Base-by-base conservation (phyloP, 164 flowering plant genomes). In the Umbilicus rupestris region DNA sequence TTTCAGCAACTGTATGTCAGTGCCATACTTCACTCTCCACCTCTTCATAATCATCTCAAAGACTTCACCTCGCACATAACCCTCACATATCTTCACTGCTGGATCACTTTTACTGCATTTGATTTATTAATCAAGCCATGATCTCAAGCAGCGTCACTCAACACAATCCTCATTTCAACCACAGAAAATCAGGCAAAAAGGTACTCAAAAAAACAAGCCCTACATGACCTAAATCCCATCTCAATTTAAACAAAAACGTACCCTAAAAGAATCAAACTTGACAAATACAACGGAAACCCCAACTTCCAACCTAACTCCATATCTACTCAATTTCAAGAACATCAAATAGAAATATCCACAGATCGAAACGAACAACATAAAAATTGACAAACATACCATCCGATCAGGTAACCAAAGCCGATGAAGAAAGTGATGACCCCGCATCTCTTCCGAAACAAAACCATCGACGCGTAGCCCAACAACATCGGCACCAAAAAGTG, bases 401-500 rank as follows among this genome's bases (percentile, higher is more conserved):
- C 97, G 57, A 95, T 88, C 63, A 95, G 88, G 68, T 92, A 95
- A 1, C 91, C 99, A 63, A 95, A 88, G 12, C 87, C 92, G 22
- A 77, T 39, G 78, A 87, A 75, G 78, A 92, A 95, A 0, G 99
- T 86, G 70, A 95, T 50, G 70, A 87, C 73, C 16, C 99, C 99
- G 52, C 94, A 88, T 20, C 74, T 69, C 39, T 77, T 69, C 30
- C 99, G 86, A 67, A 20, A 83, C n/a, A 84, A 41, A 60, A 83
- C 71, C 99, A 92, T 95, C 5, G 97, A 82, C 39, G 73, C 80
- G 75, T 92, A 95, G 0, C 94, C 94, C 30, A 85, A 42, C 6
- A 80, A 20, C 92, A 95, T 95, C 22, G 97, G 93, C 17, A 92
- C 84, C 59, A 92, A 69, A 69, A 95, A 95, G 52, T 95, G 99